Evolutionary conservation across 1,284 basidiomycete genomes (phyloP), one percentile per base, ranked within the genome.

Genomic region (Coniferiporia sulphurascens): DNA sequence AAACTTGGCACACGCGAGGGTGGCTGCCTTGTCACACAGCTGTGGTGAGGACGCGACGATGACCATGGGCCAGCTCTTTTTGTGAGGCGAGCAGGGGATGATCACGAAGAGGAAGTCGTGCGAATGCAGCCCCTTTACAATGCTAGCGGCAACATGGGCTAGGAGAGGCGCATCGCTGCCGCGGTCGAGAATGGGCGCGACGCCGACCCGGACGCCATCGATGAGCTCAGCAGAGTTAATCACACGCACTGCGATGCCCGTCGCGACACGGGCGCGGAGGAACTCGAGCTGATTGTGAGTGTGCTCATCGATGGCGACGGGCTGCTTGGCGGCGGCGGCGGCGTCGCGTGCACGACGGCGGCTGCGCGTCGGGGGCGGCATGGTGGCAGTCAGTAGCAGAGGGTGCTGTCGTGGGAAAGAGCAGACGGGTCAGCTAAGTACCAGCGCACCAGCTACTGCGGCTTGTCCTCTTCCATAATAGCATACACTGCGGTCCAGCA

Each of bases 1-100:
- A 66, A 90, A 85, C 69, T 89, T 89, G 38, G 84, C 78, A 59
- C 73, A 74, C 15, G 79, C 75, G 60, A 89, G 79, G 13, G 86
- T 74, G n/a, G 80, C 75, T 0, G 86, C 85, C 22, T 86, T 81
- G 58, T 84, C 78, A 19, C 88, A 76, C 55, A 81, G 78, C 6
- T 78, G 76, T 9, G 76, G 71, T 1, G 78, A 76, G 9, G 84
- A 82, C 15, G 80, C 79, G 58, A 78, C 79, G 60, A 89, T 75
- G 61, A 87, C 72, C 4, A 89, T 71, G 1, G 79, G 59, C 59
- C 59, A 60, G 19, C 9, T 22, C 34, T 41, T 32, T 13, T 13
- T 76, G 68, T 32, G 70, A 48, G 58, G 59, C 17, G 76, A 77
- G 0, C 78, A 78, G 0, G 80, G 77, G 3, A 77, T 79, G 62